Percentiles rank a stretch among this genome's conserved stretches.
Conservation (phyloP, 768 basidiomycete species). For the Serendipita indica region DNA sequence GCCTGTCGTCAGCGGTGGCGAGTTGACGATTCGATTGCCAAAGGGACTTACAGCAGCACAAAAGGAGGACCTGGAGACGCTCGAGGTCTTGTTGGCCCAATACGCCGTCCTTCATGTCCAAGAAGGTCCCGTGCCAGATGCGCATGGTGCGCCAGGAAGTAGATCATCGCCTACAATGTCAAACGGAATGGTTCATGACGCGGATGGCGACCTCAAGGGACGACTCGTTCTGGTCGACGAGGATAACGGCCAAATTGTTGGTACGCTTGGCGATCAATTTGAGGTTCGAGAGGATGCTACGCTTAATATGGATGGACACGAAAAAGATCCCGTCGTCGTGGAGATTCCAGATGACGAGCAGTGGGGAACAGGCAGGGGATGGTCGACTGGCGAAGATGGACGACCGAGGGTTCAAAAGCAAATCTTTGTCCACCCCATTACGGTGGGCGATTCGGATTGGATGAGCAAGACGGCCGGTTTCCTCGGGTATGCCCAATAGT, state of each 20-base stretch:
- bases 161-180: slow-evolving; percentile 21
- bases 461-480: slow-evolving; percentile 43
- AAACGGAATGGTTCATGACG: slow-evolving; percentile 9
- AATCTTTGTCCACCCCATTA: slow-evolving; percentile 45
- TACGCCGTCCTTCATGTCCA: slow-evolving; percentile 31
- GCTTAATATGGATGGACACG: slow-evolving; percentile 35
- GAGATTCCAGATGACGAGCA: slow-evolving; percentile 38
- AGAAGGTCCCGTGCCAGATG: slow-evolving; percentile 13
- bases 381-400: slow-evolving; percentile 20
- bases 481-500: slow-evolving; percentile 35
- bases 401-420: slow-evolving; percentile 27
- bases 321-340: slow-evolving; percentile 54
- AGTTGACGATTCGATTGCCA: slow-evolving; percentile 21
- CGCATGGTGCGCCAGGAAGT: slow-evolving; percentile 20
- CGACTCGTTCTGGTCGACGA: slow-evolving; percentile 60
- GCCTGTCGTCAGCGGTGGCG: slow-evolving; percentile 21
- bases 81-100: slow-evolving; percentile 52
- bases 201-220: slow-evolving; percentile 27
- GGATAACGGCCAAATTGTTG: slow-evolving; percentile 54
- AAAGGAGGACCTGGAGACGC: slow-evolving; percentile 44
- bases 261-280: slow-evolving; percentile 46
- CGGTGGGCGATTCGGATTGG: slow-evolving; percentile 56
- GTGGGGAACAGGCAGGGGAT: background rate
- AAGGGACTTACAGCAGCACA: slow-evolving; percentile 21
- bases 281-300: slow-evolving; percentile 42